Conservation (phyloP, 2,329 filamentous ascomycete genomes). For the Talaromyces atroroseus region DNA sequence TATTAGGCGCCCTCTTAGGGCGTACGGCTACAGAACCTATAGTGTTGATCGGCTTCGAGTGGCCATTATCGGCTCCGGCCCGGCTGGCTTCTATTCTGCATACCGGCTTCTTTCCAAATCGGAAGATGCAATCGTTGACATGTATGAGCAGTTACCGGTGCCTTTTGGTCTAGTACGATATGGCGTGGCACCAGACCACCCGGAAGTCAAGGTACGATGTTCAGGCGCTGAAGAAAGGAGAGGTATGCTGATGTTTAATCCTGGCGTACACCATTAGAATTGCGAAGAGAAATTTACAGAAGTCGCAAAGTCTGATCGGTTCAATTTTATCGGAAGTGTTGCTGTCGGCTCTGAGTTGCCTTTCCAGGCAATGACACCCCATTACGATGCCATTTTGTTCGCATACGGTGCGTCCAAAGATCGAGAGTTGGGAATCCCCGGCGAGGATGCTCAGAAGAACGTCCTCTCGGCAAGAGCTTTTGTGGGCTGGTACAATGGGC, state of each 20-base stretch:
- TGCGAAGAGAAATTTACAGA: slow-evolving; percentile 91
- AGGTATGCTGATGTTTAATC: neutral
- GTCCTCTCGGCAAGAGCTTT: slow-evolving; percentile 89
- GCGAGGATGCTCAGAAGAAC: slow-evolving; percentile 61
- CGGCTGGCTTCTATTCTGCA: slow-evolving; percentile 92
- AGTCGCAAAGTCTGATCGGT: slow-evolving; percentile 73
- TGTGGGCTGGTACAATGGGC: slow-evolving; percentile 97
- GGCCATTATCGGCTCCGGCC: slow-evolving; percentile 87
- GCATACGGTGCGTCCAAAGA: slow-evolving; percentile 89
- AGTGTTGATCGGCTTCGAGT: slow-evolving; percentile 61
- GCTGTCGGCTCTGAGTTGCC: slow-evolving; percentile 67
- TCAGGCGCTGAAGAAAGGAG: no score
- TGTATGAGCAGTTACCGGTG: slow-evolving; percentile 92
- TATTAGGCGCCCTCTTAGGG: neutral
- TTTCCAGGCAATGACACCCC: slow-evolving; percentile 62
- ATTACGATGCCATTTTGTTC: slow-evolving; percentile 91
- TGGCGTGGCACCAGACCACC: slow-evolving; percentile 96
- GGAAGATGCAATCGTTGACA: slow-evolving; percentile 70
- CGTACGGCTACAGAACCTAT: slow-evolving; percentile 23
- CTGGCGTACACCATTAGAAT: slow-evolving; percentile 53
- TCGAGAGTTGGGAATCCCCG: slow-evolving; percentile 68
- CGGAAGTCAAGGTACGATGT: slow-evolving; percentile 77
- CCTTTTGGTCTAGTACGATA: slow-evolving; percentile 90
- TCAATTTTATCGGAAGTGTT: slow-evolving; percentile 88
- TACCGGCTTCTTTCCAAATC: slow-evolving; percentile 76